Base-by-base conservation (phyloP, 768 basidiomycete species). In the Amanita subjunquillea region DNA sequence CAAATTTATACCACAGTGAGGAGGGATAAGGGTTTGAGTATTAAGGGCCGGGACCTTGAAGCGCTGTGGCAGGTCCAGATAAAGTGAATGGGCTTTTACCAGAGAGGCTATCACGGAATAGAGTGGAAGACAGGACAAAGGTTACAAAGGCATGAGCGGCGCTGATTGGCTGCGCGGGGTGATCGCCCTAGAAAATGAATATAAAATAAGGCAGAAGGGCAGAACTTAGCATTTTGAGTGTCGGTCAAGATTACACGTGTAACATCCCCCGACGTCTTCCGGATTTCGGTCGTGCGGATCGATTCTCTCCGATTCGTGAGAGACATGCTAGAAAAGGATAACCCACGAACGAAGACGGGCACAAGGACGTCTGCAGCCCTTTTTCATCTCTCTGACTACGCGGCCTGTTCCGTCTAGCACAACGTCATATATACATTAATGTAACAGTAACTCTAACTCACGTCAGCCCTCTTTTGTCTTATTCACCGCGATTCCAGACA, bases 181-280 rank as follows among this genome's bases (percentile, higher is more conserved):
- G 50, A 66, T 72, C 74, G 73, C 72, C 73, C 71, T 73, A 70
- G 73, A 72, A 72, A 68, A 67, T 63, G 63, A 34, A 68, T 72
- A 72, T 72, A 70, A 73, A 71, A 71, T 72, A 70, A 65, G 63
- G 40, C 42, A 43, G 34, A 72, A 74, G 72, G 72, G 62, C 61
- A 59, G 58, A 65, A 57, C 57, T 60, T 59, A 60, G 55, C 54
- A 57, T 70, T 72, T 73, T 69, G 63, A 65, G 73, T 74, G 78
- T 79, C 76, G 83, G 82, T 72, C 73, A 71, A 77, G 78, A 75
- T 77, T 75, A 80, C 83, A 85, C 83, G 83, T 85, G 82, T 83
- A 83, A 77, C 80, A 78, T 72, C 74, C 75, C 72, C 72, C 74
- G 72, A 71, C 65, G 59, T 61, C 64, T 62, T 62, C 46, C 65